Percentiles rank a stretch among this genome's conserved stretches.
Conservation (phyloP, 108 stramenopile species). For the Cylindrotheca fusiformis region DNA sequence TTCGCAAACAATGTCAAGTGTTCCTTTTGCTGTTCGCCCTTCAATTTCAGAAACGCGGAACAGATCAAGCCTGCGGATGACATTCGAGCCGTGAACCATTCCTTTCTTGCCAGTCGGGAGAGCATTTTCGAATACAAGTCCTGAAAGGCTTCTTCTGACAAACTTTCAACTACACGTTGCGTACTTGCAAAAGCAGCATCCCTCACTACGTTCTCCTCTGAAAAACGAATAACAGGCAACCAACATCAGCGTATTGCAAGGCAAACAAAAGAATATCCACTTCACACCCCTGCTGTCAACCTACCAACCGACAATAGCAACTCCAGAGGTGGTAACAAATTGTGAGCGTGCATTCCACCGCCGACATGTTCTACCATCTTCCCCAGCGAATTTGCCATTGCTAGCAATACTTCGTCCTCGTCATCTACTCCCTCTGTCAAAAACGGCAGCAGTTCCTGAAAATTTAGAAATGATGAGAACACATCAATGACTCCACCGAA, state of each 20-base stretch:
- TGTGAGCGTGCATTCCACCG: slow-evolving; percentile 45
- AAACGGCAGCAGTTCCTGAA: slow-evolving; percentile 77
- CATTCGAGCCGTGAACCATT: slow-evolving; percentile 98
- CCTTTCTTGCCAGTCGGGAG: slow-evolving; percentile 74
- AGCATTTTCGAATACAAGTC: slow-evolving; percentile 81
- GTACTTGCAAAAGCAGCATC: slow-evolving; percentile 70
- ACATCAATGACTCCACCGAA: not conserved
- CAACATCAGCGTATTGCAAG: not conserved
- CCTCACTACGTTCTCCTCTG: slow-evolving; percentile 71
- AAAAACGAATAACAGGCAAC: not conserved
- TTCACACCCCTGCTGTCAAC: slow-evolving; percentile 1
- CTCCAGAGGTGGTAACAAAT: slow-evolving; percentile 87
- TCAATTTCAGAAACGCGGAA: slow-evolving; percentile 58
- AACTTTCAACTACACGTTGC: slow-evolving; percentile 35
- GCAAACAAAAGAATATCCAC: not conserved
- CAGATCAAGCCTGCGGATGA: slow-evolving; percentile 86
- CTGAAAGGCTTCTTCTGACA: slow-evolving; percentile 54
- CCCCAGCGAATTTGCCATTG: slow-evolving; percentile 64
- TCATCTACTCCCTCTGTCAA: slow-evolving; percentile 82
- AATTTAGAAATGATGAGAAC: not conserved
- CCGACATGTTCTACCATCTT: slow-evolving; percentile 68
- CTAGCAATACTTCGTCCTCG: slow-evolving; percentile 82
- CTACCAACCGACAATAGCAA: slow-evolving; percentile 77
- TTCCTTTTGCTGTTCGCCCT: slow-evolving; percentile 32
- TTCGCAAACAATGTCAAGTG: slow-evolving; percentile 59